Evolutionary conservation across 257 asterid species (phyloP), one percentile per base, ranked within the genome.

Genomic region (Jaltomata sinuosa): DNA sequence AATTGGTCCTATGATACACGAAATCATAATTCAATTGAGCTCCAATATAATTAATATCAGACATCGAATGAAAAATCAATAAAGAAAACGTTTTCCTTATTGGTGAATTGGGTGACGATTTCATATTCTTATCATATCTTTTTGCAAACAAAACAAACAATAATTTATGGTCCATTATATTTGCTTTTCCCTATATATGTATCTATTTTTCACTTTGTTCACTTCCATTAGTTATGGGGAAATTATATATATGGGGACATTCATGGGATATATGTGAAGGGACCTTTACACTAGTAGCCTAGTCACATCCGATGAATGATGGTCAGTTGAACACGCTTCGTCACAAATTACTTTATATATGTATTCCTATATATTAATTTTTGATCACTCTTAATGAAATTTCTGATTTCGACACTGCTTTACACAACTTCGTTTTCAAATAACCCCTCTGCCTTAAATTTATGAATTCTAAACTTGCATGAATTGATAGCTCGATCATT

Each of bases 101-200:
- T 91, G 88, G 85, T 83, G 89, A 84, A 91, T 83, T 77, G 90
- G 87, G 93, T 90, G 89, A 90, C 88, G 91, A 89, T 90, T 90
- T 91, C 21, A 82, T 68, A 87, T 81, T 87, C 89, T 85, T 83
- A 31, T 59, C 71, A 14, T 81, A 54, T 80, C 72, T 31, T 77
- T 16, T 77, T 27, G 19, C 18, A 49, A 47, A 49, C 27, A 29
- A 49, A 25, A 47, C 42, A 82, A 67, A 87, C 89, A 90, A 91
- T 90, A 87, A 89, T 91, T 90, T 87, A 34, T 81, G 11, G 29
- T n/a, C 86, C 84, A 72, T 50, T 2, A 65, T 65, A 67, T 68
- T 83, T n/a, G n/a, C n/a, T n/a, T n/a, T n/a, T 85, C 80, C 54
- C 81, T 49, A 65, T 31, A 65, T 59, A 83, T 42, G 65, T 59